A percentile compares a stretch with the other conserved stretches of the same genome.
Evolutionary conservation across 2,329 filamentous ascomycete species (phyloP).

Genomic region (Stagonosporopsis vannaccii): DNA sequence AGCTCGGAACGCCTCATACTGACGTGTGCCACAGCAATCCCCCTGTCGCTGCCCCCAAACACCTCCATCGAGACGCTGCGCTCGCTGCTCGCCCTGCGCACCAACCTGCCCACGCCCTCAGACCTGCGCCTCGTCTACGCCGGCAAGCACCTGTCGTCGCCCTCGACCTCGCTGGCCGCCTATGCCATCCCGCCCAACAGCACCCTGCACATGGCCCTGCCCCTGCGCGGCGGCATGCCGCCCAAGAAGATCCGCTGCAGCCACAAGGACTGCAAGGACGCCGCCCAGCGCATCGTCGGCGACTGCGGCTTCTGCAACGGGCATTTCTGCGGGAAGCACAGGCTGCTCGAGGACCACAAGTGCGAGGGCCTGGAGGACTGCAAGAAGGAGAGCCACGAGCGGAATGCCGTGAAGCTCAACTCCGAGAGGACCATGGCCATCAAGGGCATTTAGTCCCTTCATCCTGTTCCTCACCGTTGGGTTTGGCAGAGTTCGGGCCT

Average conservation of each 20-base stretch:
- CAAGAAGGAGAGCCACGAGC: slow-evolving; percentile 95
- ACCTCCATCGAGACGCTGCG: slow-evolving; percentile 64
- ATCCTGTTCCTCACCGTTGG: too few species aligned
- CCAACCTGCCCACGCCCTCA: slow-evolving; percentile 56
- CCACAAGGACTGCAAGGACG: slow-evolving; percentile 87
- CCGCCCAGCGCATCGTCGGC: slow-evolving; percentile 90
- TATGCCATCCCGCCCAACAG: slow-evolving; percentile 59
- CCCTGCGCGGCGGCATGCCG: slow-evolving; percentile 64
- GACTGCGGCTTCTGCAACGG: slow-evolving; percentile 96
- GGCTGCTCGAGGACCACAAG: slow-evolving; percentile 91
- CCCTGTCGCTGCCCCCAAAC: slow-evolving; percentile 61
- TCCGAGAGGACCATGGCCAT: slow-evolving; percentile 93
- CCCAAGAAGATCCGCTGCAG: slow-evolving; percentile 84
- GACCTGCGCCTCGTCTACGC: slow-evolving; percentile 65
- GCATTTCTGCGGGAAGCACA: slow-evolving; percentile 94
- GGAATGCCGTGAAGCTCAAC: slow-evolving; percentile 91
- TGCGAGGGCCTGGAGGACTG: slow-evolving; percentile 94
- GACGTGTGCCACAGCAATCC: slow-evolving; percentile 58
- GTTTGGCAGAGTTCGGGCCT: too few species aligned
- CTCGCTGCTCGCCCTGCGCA: slow-evolving; percentile 65
- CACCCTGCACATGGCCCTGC: slow-evolving; percentile 63
- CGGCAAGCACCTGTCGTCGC: slow-evolving; percentile 61
- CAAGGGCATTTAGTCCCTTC: slow-evolving; percentile 77
- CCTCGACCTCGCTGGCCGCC: slow-evolving; percentile 54
- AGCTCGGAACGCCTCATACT: slow-evolving; percentile 20